Conservation (phyloP, 192 early-diverging fungal species). For the Podila epigama region DNA sequence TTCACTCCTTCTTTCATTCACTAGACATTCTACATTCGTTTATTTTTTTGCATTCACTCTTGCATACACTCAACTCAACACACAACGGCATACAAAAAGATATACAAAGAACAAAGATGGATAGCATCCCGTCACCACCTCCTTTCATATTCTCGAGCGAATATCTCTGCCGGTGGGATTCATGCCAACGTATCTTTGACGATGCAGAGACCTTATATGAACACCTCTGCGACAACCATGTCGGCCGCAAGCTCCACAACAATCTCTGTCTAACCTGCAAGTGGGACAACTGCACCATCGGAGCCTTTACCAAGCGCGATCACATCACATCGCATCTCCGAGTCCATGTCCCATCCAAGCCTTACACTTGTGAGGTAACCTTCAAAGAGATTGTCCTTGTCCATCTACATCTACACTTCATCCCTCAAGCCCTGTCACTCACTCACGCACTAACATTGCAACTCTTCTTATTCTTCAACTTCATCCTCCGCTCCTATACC, state of each 20-base stretch:
- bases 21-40: not conserved
- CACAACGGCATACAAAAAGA: not conserved
- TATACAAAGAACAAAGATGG: constrained; percentile 1
- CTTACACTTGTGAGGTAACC: constrained; percentile 78
- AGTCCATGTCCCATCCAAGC: constrained; percentile 93
- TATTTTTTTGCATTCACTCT: not conserved
- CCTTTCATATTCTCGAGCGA: constrained; percentile 45
- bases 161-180: constrained; percentile 56
- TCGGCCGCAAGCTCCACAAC: constrained; percentile 87
- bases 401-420: not conserved
- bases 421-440: not conserved
- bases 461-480: not conserved
- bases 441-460: not conserved
- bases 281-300: constrained; percentile 83
- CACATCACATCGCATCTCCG: constrained; percentile 98
- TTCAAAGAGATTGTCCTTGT: not conserved
- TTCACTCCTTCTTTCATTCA: not conserved
- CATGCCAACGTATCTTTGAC: constrained; percentile 61
- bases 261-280: constrained; percentile 89
- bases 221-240: constrained; percentile 89
- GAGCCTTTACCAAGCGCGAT: constrained; percentile 83
- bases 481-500: not conserved
- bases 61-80: not conserved
- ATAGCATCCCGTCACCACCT: constrained; percentile 14
- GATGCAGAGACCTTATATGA: constrained; percentile 87